Base-by-base conservation (phyloP, 2,329 filamentous ascomycete genomes). In the Cercospora sp. region DNA sequence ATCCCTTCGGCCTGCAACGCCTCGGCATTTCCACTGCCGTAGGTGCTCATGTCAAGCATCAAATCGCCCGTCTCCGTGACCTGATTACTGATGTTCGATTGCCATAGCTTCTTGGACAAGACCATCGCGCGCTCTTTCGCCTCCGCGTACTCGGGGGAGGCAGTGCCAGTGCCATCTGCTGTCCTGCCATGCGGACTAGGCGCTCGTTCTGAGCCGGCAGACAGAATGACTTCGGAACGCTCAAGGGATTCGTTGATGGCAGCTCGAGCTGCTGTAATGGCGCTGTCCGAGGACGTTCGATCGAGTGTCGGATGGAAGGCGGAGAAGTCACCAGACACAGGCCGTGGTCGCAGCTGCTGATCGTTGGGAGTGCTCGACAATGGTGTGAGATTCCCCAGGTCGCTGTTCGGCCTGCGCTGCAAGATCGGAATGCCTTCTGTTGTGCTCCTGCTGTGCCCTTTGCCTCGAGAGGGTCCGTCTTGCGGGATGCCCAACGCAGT, bases 31-130 rank as follows among this genome's bases (percentile, higher is more conserved):
- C 90, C 96, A 78, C 90, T 92, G 80, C 97, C 98, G 82, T 97
- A 97, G 0, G 93, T 93, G 0, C 93, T 94, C 94, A 99, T 97
- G 79, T 99, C 95, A 63, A 99, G 83, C 93, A 98, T 98, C 65
- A 99, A 83, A 80, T 99, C 95, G 16, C 95, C 95, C 0, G 88
- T 91, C 66, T 97, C 93, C 0, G 91, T 98, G n/a, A 99, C 90
- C 72, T 92, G 90, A 66, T 91, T 95, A 5, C 93, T 93, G 68
- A 99, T 98, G 77, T 98, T 97, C 59, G 91, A 95, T 3, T 89
- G 90, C 57, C 92, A 92, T 2, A 99, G 86, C 78, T 94, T 94
- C 77, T 92, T 91, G 9, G 94, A 97, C 10, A 99, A 85, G 30
- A 90, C 89, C 77, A 91, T 88, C 7, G 95, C 95, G 72, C 95